Percentiles rank a stretch among this genome's conserved stretches.
These are phyloP conservation scores for Pachyrhizus erosus DNA, from an alignment of 306 rosid genomes.

Conservation along the genomic window DNA sequence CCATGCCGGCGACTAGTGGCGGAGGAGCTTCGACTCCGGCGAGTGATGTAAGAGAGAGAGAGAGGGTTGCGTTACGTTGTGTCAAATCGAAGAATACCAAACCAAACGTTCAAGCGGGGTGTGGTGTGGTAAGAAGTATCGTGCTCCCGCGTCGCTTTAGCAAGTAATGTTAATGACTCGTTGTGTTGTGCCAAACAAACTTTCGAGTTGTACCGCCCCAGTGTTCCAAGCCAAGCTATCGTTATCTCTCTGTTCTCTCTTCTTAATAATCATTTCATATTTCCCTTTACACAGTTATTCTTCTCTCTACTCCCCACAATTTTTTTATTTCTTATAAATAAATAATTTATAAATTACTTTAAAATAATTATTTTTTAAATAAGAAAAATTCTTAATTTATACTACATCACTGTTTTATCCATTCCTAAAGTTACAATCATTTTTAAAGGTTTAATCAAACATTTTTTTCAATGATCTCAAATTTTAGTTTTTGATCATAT, in stretches of 20 bases:
- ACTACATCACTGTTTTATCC: no score
- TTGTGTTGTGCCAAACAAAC: neutral
- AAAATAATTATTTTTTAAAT: no score
- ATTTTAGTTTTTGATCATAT: no score
- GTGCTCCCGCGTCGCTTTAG: conserved; percentile 14
- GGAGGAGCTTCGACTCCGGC: neutral
- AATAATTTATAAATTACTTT: no score
- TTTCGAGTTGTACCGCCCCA: neutral
- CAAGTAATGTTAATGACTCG: neutral
- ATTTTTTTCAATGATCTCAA: no score
- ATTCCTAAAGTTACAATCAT: no score
- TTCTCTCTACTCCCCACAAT: no score
- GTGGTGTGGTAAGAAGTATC: neutral
- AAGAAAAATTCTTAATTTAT: no score
- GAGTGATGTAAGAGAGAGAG: neutral
- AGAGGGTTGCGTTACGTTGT: neutral
- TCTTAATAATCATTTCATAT: neutral
- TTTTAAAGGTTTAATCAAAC: no score
- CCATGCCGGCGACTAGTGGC: conserved; percentile 54
- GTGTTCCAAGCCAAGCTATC: neutral
- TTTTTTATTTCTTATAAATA: no score
- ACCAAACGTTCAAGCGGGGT: conserved; percentile 40
- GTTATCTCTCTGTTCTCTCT: neutral
- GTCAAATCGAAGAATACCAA: conserved; percentile 28
- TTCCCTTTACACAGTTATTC: neutral